Percentiles rank a stretch among this genome's conserved stretches.
These are phyloP conservation scores for Sungouiella thailandica DNA, from an alignment of 805 yeast species.

Conservation along the genomic window DNA sequence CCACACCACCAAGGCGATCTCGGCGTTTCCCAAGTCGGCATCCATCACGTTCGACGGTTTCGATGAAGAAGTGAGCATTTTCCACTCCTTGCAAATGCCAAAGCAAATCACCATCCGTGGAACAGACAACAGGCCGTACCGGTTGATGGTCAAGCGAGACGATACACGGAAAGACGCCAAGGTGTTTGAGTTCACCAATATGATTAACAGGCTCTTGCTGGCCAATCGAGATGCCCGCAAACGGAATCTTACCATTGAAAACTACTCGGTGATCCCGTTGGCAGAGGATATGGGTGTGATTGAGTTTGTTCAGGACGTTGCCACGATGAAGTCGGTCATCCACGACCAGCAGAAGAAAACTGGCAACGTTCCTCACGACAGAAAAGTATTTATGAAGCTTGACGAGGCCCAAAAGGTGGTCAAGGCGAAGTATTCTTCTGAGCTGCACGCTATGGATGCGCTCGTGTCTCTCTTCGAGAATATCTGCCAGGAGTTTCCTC, in stretches of 20 bases:
- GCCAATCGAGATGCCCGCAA: conserved; percentile 68
- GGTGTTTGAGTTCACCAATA: conserved; percentile 83
- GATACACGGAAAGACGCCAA: conserved; percentile 95
- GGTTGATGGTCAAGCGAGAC: conserved; percentile 80
- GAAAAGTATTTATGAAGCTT: conserved; percentile 25
- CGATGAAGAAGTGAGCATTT: conserved; percentile 63
- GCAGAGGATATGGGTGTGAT: conserved; percentile 85
- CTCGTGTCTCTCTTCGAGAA: conserved; percentile 20
- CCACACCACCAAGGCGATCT: conserved; percentile 35
- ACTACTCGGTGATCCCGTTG: conserved; percentile 86
- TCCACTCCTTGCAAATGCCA: conserved; percentile 84
- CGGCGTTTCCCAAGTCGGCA: conserved; percentile 42
- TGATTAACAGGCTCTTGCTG: conserved; percentile 69
- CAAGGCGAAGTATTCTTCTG: conserved; percentile 7
- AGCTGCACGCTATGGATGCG: conserved; percentile 11
- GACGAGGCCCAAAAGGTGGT: conserved; percentile 27
- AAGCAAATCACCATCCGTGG: conserved; percentile 72
- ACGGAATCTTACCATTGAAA: conserved; percentile 63
- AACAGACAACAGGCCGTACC: conserved; percentile 67
- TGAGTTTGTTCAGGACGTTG: conserved; percentile 71
- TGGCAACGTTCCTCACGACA: conserved; percentile 18
- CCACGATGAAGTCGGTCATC: conserved; percentile 61
- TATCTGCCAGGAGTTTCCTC: conserved; percentile 42
- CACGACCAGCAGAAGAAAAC: conserved; percentile 23
- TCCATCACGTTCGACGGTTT: conserved; percentile 53